These are phyloP conservation scores for Bothriochloa decipiens DNA, from an alignment of 176 grass and related monocot species.

Conservation along the genomic window DNA sequence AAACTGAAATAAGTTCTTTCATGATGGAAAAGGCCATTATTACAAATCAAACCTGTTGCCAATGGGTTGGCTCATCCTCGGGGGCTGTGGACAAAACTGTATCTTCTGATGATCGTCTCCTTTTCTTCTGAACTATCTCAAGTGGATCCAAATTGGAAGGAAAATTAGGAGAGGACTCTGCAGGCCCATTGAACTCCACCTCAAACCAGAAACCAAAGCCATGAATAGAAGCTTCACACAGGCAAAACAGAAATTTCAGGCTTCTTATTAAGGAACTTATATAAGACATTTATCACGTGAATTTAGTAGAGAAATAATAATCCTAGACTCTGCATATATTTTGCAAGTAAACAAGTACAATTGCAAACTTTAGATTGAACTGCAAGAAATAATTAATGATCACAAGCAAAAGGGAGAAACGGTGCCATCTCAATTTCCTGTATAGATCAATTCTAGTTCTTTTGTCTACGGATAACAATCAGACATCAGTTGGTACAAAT, in stretches of 20 bases:
- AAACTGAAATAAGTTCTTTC: background rate
- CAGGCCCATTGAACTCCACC: constrained; percentile 88
- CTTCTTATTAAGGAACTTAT: constrained; percentile 35
- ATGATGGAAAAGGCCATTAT: constrained; percentile 16
- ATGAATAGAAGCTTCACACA: constrained; percentile 76
- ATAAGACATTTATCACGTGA: background rate
- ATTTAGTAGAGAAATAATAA: background rate
- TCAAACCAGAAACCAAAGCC: constrained; percentile 98
- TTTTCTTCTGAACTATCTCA: constrained; percentile 68
- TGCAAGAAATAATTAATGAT: background rate
- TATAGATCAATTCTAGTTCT: background rate
- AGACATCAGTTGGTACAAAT: constrained; percentile 8
- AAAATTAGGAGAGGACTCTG: constrained; percentile 44
- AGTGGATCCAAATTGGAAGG: constrained; percentile 44
- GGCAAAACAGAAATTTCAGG: constrained; percentile 24
- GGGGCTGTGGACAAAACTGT: constrained; percentile 84
- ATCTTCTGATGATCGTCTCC: constrained; percentile 45
- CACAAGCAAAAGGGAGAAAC: constrained; percentile 9
- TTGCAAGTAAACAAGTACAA: constrained; percentile 1
- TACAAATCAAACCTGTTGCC: constrained; percentile 76
- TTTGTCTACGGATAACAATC: constrained; percentile 8
- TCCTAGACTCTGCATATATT: background rate
- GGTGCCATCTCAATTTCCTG: background rate
- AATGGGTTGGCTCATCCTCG: constrained; percentile 87
- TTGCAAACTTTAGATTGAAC: constrained; percentile 6